Base-by-base conservation (phyloP, 2,329 filamentous ascomycete genomes). In the Ophiostoma himal-ulmi region DNA sequence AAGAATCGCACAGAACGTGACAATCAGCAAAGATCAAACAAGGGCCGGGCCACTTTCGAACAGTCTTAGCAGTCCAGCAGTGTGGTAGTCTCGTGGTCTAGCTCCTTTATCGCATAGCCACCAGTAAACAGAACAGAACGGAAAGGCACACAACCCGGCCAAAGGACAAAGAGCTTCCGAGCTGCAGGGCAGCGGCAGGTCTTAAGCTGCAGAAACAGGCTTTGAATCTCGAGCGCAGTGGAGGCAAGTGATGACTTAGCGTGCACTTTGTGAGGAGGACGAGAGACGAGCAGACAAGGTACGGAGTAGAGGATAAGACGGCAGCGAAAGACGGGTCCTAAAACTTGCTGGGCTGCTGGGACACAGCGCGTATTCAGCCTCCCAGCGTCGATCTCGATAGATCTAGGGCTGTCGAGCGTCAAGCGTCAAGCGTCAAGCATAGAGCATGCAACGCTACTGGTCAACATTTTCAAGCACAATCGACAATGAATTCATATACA, bases 141-240 rank as follows among this genome's bases (percentile, higher is more conserved):
- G 17, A 48, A 39, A 39, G 37, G 17, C 41, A 17, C 14, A 44
- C 14, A 10, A 54, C 11, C 13, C 17, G 26, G 52, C n/a, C 52
- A 66, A 66, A 48, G 44, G 44, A 48, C 52, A 26, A 57, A 57
- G 22, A 57, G 20, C 20, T 17, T 67, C 37, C 10, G 22, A 20
- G 36, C 62, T 66, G 62, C 62, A 39, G 22, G 22, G 22, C 36
- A 26, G 62, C 62, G 41, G 62, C 62, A 66, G 37, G 17, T 65
- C 54, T 60, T 17, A 36, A 36, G 62, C 20, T 37, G 34, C 34
- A 39, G 60, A 65, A 65, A 65, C 34, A 65, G 62, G 62, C 62
- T 65, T 65, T 65, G 34, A 11, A 34, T 62, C 44, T 20, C 26
- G 57, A 13, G 57, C 57, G 34, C 57, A 62, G 57, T 36, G 57